Evolutionary conservation across 2,329 filamentous ascomycete genomes (phyloP).

Genomic region (Drechslera avenae): DNA sequence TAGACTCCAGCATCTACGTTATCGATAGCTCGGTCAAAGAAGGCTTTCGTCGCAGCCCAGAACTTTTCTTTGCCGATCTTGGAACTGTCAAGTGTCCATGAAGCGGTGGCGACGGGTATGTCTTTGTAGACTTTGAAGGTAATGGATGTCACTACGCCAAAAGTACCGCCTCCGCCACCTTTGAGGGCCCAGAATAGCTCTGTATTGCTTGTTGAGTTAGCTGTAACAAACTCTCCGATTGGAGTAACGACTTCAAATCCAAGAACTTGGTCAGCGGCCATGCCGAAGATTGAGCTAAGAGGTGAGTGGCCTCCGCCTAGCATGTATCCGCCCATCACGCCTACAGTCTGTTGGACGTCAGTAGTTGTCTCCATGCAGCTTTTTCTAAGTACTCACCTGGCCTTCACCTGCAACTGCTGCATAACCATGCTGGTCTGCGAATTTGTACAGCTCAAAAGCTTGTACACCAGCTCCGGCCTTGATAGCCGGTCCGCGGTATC

Average conservation of each 20-base stretch:
- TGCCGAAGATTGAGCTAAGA: conserved; percentile 22
- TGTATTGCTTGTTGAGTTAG: conserved; percentile 17
- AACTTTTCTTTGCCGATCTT: conserved; percentile 38
- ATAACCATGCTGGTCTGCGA: too few species aligned
- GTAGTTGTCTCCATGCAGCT: background rate
- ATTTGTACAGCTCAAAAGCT: conserved; percentile 33
- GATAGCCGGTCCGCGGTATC: conserved; percentile 34
- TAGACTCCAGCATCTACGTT: conserved; percentile 20
- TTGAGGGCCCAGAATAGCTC: conserved; percentile 27
- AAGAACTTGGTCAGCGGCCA: conserved; percentile 34
- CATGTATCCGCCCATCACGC: conserved; percentile 50
- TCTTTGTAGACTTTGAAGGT: conserved; percentile 35
- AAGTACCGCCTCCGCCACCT: conserved; percentile 28
- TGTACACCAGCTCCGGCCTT: conserved; percentile 38
- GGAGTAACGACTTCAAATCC: conserved; percentile 31
- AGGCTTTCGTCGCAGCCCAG: conserved; percentile 27
- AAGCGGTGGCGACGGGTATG: conserved; percentile 34
- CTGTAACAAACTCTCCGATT: conserved; percentile 29
- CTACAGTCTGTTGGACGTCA: conserved; percentile 50
- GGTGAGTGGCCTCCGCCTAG: conserved; percentile 50
- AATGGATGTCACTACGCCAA: conserved; percentile 32
- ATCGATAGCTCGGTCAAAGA: conserved; percentile 3
- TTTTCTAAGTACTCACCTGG: conserved; percentile 6
- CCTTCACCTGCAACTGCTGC: conserved; percentile 25
- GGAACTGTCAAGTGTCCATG: conserved; percentile 34